Conservation (phyloP, 345 rosid species). For the Euphorbia lathyris region DNA sequence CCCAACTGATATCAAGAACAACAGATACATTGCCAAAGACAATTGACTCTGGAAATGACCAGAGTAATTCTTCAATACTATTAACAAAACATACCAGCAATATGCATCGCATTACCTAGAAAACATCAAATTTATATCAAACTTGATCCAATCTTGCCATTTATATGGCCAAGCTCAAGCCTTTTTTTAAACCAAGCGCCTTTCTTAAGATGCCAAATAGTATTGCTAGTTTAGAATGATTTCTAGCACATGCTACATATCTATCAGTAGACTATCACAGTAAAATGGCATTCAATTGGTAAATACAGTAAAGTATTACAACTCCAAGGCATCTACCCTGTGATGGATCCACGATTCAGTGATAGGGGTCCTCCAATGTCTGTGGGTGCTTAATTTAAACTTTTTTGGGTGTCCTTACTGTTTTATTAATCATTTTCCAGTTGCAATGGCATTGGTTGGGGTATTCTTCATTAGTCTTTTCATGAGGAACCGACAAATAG, state of each 20-base stretch:
- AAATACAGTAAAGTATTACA: neutral
- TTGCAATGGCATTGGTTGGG: no score
- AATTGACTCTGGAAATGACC: neutral
- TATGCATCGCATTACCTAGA: neutral
- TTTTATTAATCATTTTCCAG: no score
- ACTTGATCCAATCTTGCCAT: neutral
- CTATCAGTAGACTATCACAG: no score
- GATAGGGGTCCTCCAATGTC: no score
- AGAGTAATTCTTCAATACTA: neutral
- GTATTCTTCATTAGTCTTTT: no score
- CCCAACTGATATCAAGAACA: conserved; percentile 1
- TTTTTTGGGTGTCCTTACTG: no score
- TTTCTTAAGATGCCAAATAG: neutral
- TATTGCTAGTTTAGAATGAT: neutral
- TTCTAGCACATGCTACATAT: neutral
- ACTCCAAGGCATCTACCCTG: neutral
- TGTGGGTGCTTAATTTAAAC: no score
- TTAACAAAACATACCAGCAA: neutral
- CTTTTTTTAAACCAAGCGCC: neutral
- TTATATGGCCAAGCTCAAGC: conserved; percentile 7
- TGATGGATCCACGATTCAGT: no score
- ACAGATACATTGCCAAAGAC: neutral
- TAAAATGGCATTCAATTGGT: neutral
- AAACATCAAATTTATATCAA: neutral
- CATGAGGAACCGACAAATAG: no score